Evolutionary conservation across 306 rosid species (phyloP), one percentile per base, ranked within the genome.

Genomic region (Alnus rubra): DNA sequence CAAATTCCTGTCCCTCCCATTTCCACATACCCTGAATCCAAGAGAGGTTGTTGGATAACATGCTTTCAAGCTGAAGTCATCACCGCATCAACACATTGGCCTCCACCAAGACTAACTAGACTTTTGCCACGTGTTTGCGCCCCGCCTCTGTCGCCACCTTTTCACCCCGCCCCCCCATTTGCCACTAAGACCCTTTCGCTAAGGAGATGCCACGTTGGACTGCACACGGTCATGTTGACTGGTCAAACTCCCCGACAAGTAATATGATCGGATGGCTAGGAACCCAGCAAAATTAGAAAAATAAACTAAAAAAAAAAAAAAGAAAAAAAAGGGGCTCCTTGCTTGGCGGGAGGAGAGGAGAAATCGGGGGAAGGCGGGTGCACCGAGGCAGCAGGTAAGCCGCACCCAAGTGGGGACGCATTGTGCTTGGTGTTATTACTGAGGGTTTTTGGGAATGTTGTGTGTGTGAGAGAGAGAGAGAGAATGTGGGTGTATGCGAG

Each of bases 391-490:
- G 88, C 84, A 82, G 76, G 93, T 93, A 83, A 95, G 92, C 28
- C 92, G 78, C 73, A 44, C 81, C 88, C 92, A 77, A 71, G 85
- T 84, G 85, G 89, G 89, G 67, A 11, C 56, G 88, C 89, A 45
- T 90, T 28, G 95, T 90, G 92, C 93, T 89, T 85, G 81, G 89
- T 79, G 88, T 82, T 70, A 39, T 35, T 5, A 18, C 63, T 4
- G 86, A 87, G 90, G 88, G 94, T 79, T 90, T 94, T 85, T 67
- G 88, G 96, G 94, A 84, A 90, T 88, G 94, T 88, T 84, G 86
- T 83, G 10, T 74, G 30, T 14, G 45, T 3, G 69, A 63, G 80
- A 78, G 50, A 73, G 79, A 63, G 80, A 51, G 81, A 71, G 82
- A 74, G 86, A 74, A 56, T 72, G 83, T 54, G 82, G 50, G 15